These are phyloP conservation scores for Neurospora sp. DNA, from an alignment of 495 filamentous ascomycete species.

Conservation along the genomic window DNA sequence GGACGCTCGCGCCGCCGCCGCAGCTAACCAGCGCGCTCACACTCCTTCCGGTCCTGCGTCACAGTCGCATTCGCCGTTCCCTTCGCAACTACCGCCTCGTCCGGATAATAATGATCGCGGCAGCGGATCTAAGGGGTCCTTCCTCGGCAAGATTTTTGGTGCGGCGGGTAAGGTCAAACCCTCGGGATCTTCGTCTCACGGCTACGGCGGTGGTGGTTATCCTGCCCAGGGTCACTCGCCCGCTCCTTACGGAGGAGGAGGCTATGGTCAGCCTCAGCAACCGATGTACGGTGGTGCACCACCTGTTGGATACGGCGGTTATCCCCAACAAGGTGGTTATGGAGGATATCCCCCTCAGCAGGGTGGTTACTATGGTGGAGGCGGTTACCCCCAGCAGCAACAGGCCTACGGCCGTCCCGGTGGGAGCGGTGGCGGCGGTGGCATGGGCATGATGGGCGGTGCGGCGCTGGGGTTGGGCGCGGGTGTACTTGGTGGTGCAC, in stretches of 20 bases:
- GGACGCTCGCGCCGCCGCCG: slow-evolving; percentile 47
- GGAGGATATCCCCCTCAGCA: slow-evolving; percentile 11
- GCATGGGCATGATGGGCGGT: slow-evolving; percentile 57
- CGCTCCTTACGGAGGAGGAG: slow-evolving; percentile 37
- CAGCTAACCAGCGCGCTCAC: slow-evolving; percentile 12
- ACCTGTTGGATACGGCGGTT: slow-evolving; percentile 17
- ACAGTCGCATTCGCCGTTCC: slow-evolving; percentile 9
- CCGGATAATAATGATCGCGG: slow-evolving; percentile 14
- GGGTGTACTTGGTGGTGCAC: slow-evolving; percentile 59
- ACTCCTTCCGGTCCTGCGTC: background rate
- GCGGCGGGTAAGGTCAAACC: background rate
- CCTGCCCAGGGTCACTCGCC: slow-evolving; percentile 9
- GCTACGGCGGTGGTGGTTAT: background rate
- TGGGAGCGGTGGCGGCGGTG: slow-evolving; percentile 29
- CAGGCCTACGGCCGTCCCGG: slow-evolving; percentile 3
- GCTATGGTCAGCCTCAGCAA: no score
- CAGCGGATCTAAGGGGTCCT: slow-evolving; percentile 33
- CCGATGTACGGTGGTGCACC: slow-evolving; percentile 29
- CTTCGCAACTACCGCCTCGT: slow-evolving; percentile 30
- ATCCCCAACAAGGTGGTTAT: slow-evolving; percentile 26
- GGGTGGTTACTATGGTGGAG: slow-evolving; percentile 25
- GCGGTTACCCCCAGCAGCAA: slow-evolving; percentile 23
- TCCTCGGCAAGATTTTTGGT: slow-evolving; percentile 47
- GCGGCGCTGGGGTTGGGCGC: slow-evolving; percentile 70
- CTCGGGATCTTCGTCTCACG: background rate